Conservation (phyloP, 2,329 filamentous ascomycete species). For the Phyllosticta citrichinensis region DNA sequence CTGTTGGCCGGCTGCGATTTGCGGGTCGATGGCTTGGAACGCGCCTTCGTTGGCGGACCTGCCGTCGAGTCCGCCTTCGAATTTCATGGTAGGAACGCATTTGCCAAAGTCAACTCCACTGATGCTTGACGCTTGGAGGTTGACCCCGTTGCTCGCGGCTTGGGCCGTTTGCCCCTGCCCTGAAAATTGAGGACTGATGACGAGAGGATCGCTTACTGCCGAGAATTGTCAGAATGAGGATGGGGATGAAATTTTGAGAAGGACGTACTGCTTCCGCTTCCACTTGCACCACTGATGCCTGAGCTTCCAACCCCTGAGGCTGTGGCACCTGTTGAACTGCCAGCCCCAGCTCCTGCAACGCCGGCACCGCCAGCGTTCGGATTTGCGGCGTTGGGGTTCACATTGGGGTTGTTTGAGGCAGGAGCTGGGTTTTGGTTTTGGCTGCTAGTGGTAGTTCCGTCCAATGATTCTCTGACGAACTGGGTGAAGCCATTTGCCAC, state of each 20-base stretch:
- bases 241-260: background rate
- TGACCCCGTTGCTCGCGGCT: slow-evolving; percentile 9
- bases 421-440: background rate
- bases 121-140: slow-evolving; percentile 6
- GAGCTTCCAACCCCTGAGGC: background rate
- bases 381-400: background rate
- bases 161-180: slow-evolving; percentile 1
- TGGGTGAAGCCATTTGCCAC: slow-evolving; percentile 52
- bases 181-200: background rate
- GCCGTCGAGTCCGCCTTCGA: slow-evolving; percentile 43
- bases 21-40: slow-evolving; percentile 56
- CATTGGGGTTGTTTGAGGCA: slow-evolving; percentile 6
- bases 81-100: slow-evolving; percentile 46
- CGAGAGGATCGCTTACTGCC: background rate
- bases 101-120: slow-evolving; percentile 25
- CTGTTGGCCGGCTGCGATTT: slow-evolving; percentile 51
- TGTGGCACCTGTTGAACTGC: slow-evolving; percentile 10
- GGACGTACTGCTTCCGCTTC: background rate
- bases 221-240: background rate
- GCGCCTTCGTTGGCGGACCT: slow-evolving; percentile 51
- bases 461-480: slow-evolving; percentile 35
- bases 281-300: background rate
- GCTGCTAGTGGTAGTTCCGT: background rate
- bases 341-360: slow-evolving; percentile 5
- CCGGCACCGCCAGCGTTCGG: slow-evolving; percentile 2